These are phyloP conservation scores for Phytophthora melonis DNA, from an alignment of 352 stramenopile genomes.

Conservation along the genomic window DNA sequence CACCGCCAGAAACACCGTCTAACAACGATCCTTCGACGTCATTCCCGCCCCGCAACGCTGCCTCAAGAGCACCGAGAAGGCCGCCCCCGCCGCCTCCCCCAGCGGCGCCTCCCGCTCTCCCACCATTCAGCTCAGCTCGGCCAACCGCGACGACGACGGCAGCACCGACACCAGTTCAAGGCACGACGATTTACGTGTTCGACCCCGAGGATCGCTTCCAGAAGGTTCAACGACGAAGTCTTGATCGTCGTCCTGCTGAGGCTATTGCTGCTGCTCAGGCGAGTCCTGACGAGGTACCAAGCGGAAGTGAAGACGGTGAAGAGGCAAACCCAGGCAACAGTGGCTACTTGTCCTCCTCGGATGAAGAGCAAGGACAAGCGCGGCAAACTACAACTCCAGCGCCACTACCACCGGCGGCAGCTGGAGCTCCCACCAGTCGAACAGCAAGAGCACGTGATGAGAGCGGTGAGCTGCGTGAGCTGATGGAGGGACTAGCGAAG, in stretches of 20 bases:
- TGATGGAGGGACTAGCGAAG: slow-evolving; percentile 63
- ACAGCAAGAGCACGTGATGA: slow-evolving; percentile 47
- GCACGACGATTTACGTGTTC: slow-evolving; percentile 59
- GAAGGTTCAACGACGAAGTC: slow-evolving; percentile 43
- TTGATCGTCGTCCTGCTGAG: slow-evolving; percentile 14
- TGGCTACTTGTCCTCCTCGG: slow-evolving; percentile 26
- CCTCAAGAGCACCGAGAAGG: slow-evolving; percentile 7
- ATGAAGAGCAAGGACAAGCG: slow-evolving; percentile 41
- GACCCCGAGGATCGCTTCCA: slow-evolving; percentile 51
- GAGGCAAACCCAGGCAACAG: slow-evolving; percentile 7
- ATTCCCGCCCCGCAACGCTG: slow-evolving; percentile 12
- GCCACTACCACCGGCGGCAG: slow-evolving; percentile 12
- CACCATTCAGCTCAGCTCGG: slow-evolving; percentile 16
- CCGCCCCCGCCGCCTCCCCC: slow-evolving; percentile 28
- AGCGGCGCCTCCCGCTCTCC: slow-evolving; percentile 14
- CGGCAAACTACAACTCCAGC: not conserved
- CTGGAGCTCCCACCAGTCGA: not conserved
- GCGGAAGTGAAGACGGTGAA: slow-evolving; percentile 12
- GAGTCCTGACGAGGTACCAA: slow-evolving; percentile 11
- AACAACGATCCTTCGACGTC: slow-evolving; percentile 1
- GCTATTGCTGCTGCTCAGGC: not conserved
- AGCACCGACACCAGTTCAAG: slow-evolving; percentile 26
- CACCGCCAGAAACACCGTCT: slow-evolving; percentile 25
- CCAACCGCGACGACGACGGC: slow-evolving; percentile 2
- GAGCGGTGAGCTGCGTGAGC: slow-evolving; percentile 63